These are phyloP conservation scores for Epichloe glyceriae DNA, from an alignment of 2,329 filamentous ascomycete genomes.

Conservation along the genomic window DNA sequence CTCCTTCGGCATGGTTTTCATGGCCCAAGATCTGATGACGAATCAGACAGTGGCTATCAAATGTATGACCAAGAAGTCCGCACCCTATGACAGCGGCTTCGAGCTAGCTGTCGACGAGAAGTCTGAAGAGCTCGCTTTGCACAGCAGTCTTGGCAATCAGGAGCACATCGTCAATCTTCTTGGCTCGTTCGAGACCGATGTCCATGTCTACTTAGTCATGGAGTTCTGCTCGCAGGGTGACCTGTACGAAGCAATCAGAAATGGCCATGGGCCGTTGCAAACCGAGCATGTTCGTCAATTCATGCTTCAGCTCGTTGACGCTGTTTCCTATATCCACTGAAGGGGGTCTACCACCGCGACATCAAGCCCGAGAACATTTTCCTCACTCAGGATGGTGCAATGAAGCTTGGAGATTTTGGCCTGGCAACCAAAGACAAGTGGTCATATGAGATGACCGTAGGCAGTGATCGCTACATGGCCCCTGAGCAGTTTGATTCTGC, in stretches of 20 bases:
- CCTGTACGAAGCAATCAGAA: conserved; percentile 91
- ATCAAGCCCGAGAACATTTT: conserved; percentile 99
- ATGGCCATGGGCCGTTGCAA: conserved; percentile 75
- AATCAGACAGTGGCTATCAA: conserved; percentile 85
- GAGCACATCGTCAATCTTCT: conserved; percentile 89
- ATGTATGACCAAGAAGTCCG: conserved; percentile 75
- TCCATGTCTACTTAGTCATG: conserved; percentile 82
- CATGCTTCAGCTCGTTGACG: conserved; percentile 87
- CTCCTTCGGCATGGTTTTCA: conserved; percentile 97
- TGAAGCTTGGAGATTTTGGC: conserved; percentile 97
- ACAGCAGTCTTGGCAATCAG: conserved; percentile 66
- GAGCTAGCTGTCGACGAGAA: conserved; percentile 68
- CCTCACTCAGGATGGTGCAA: conserved; percentile 66
- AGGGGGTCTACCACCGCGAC: conserved; percentile 89
- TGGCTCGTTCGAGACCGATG: conserved; percentile 80
- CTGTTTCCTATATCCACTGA: conserved; percentile 82
- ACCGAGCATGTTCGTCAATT: conserved; percentile 95
- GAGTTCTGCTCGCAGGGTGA: conserved; percentile 95
- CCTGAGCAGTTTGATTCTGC: conserved; percentile 93
- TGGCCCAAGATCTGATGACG: conserved; percentile 68
- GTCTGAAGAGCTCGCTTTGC: conserved; percentile 68
- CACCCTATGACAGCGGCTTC: conserved; percentile 44
- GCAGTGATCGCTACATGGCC: conserved; percentile 98
- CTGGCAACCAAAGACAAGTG: conserved; percentile 79
- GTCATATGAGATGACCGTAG: conserved; percentile 87